Evolutionary conservation across 2,329 filamentous ascomycete genomes (phyloP), one percentile per base, ranked within the genome.

Genomic region (Aureobasidium namibiae): DNA sequence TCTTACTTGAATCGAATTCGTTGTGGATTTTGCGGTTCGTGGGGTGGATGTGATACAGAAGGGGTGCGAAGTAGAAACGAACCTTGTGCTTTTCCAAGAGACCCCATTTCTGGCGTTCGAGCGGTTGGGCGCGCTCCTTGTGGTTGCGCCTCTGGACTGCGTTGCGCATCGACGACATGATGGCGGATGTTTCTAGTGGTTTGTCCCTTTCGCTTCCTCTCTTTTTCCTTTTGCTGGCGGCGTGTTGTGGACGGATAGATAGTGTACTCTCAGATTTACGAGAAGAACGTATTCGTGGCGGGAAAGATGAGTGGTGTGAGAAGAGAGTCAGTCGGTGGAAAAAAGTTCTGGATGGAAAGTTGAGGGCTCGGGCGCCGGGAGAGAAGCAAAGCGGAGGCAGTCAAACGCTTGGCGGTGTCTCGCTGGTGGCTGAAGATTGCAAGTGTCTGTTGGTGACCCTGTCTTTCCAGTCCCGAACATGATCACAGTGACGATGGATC

Each of bases 11-110:
- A n/a, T n/a, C n/a, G n/a, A n/a, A n/a, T n/a, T n/a, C n/a, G n/a
- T n/a, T n/a, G n/a, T n/a, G n/a, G n/a, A n/a, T n/a, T n/a, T n/a
- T n/a, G n/a, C n/a, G n/a, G n/a, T n/a, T n/a, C n/a, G n/a, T n/a
- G n/a, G n/a, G n/a, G n/a, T n/a, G n/a, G n/a, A n/a, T n/a, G n/a
- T n/a, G n/a, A n/a, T n/a, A n/a, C n/a, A n/a, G n/a, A n/a, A n/a
- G n/a, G n/a, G n/a, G n/a, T n/a, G n/a, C n/a, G n/a, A n/a, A n/a
- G n/a, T n/a, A n/a, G n/a, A 18, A 62, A 63, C 57, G 26, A 69
- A 87, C 86, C 78, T 96, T 96, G 81, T 94, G 89, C 77, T 99
- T 97, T 74, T 97, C 94, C 62, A 97, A 85, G 23, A 97, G 82
- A 64, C 94, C 94, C 75, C 91, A 90, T 78, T 90, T 90, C 65